Evolutionary conservation across 2,329 filamentous ascomycete genomes (phyloP), one percentile per base, ranked within the genome.

Genomic region (Colletotrichum sp.): DNA sequence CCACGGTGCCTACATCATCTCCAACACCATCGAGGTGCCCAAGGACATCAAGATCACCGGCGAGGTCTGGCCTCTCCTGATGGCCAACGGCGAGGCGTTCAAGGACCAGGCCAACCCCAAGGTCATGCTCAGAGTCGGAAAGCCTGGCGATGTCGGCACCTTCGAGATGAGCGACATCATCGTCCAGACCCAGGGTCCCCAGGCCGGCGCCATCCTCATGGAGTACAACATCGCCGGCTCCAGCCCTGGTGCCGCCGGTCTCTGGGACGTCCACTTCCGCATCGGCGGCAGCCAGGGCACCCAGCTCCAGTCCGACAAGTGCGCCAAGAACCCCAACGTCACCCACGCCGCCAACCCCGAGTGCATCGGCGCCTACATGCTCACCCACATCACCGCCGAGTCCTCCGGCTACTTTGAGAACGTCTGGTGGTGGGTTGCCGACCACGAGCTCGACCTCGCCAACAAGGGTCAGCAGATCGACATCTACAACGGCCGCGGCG

Each of bases 251-350:
- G 91, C 92, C 2, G 93, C 93, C 24, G 96, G 92, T 77, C 93
- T 98, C 85, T 99, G 96, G 95, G 97, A 99, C 81, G 93, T 96
- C n/a, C 97, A 99, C 88, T 94, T 97, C 86, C 95, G 97, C 81
- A 91, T 99, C 80, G 96, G 96, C 80, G 97, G 97, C 58, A 93
- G 93, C 70, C 93, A 94, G 6, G 96, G 96, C 76, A 97, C 96
- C 32, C 86, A 94, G 78, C 90, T 98, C 18, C 95, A 97, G 85
- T 94, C 93, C 21, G 90, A 95, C 83, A 93, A 89, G 71, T 98
- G 96, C 87, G 85, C 91, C 83, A 97, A 97, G 89, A 94, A 93
- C 77, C 94, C 94, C 56, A 88, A 89, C 66, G 85, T 88, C 16
- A 89, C 88, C 8, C 92, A 94, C 66, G 83, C 85, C 5, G 90